phyloP scores from a whole-genome alignment of 208 protist species.

The Crithidia expoeki region DNA sequence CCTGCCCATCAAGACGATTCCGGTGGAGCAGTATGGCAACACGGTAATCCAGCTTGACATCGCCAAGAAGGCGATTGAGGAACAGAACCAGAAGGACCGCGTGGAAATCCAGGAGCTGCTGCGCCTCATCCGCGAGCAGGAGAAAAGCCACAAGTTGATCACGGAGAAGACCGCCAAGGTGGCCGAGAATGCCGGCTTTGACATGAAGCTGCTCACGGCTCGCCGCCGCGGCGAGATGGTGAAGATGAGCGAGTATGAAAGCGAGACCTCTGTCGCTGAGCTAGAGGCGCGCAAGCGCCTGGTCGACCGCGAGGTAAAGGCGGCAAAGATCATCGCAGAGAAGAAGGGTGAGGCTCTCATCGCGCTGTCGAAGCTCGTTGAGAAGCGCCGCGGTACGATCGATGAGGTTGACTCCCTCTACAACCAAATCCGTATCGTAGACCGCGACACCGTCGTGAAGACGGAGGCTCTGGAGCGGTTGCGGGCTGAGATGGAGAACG shows the following conservation, averaged over 20 bases:
- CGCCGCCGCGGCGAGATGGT: conserved; percentile 18
- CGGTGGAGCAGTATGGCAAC: conserved; percentile 77
- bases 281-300: conserved; percentile 58
- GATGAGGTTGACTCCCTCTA: conserved; percentile 76
- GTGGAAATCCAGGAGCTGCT: conserved; percentile 59
- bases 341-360: conserved; percentile 74
- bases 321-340: conserved; percentile 51
- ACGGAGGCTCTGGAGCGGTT: conserved; percentile 58
- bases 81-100: conserved; percentile 58
- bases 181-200: conserved; percentile 43
- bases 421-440: conserved; percentile 80
- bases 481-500: conserved; percentile 49
- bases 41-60: conserved; percentile 74
- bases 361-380: conserved; percentile 42
- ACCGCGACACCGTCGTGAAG: conserved; percentile 64
- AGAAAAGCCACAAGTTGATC: conserved; percentile 30
- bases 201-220: conserved; percentile 33
- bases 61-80: conserved; percentile 59
- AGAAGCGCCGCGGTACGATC: conserved; percentile 51
- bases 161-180: conserved; percentile 33
- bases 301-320: conserved; percentile 64
- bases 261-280: conserved; percentile 43
- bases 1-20: conserved; percentile 46
- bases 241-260: conserved; percentile 31
- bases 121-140: conserved; percentile 57